Base-by-base conservation (phyloP, 2,329 filamentous ascomycete species). In the Huntiella decipiens region DNA sequence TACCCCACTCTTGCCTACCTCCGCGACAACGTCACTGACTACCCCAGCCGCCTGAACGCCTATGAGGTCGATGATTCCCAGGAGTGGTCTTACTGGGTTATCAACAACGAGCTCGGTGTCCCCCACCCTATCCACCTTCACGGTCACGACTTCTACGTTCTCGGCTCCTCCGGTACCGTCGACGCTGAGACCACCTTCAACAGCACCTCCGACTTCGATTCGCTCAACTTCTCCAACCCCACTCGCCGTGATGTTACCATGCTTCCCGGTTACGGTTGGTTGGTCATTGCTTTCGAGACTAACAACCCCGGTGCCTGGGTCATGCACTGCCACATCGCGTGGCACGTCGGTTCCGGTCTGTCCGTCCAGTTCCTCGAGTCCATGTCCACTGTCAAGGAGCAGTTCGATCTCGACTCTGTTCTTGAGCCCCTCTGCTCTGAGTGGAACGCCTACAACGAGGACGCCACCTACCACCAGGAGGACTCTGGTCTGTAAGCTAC, bases 291-390 rank as follows among this genome's bases (percentile, higher is more conserved):
- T 2, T 67, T 70, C 51, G 57, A 66, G 52, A 61, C 63, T 0
- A 60, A 65, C 46, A 73, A 72, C 54, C 65, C 68, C 1, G 70
- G 59, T 61, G 70, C 51, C 52, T 72, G 68, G 68, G 60, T 65
- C 4, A 64, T 71, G 53, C 68, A 73, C 57, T 73, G 69, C 55
- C 69, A 73, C 56, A 67, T 71, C 43, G 66, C 66, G 3, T 76
- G 71, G 71, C 72, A 76, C 54, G 64, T 66, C 1, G 68, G 66
- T 1, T 63, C 63, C 6, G 72, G 72, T 4, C 63, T 75, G 42
- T 61, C 71, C 8, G 53, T 67, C 31, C 66, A 72, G 53, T 67
- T 75, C 50, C 57, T 75, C 4, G 51, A 52, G 50, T 45, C 38
- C 22, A 46, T 47, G 38, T 15, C 16, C 12, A 47, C 51, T 32